Evolutionary conservation across 1,284 basidiomycete species (phyloP).

Genomic region (Sparassis latifolia): DNA sequence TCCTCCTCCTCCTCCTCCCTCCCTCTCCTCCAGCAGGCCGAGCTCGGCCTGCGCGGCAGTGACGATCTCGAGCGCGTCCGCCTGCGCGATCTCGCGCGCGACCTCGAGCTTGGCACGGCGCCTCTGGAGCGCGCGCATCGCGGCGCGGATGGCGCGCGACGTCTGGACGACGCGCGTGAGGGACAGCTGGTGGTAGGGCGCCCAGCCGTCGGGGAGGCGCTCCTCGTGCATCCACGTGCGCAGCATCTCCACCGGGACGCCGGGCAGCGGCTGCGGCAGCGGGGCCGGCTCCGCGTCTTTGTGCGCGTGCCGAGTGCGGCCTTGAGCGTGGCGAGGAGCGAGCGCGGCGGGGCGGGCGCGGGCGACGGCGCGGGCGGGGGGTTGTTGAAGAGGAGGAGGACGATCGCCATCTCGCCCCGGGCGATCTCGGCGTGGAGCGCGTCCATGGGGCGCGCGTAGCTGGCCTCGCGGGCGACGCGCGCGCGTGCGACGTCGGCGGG

Average conservation of each 20-base stretch:
- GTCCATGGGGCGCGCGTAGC: slow-evolving; percentile 16
- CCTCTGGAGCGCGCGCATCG: slow-evolving; percentile 11
- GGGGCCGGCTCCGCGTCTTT: neutral
- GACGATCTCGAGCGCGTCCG: neutral
- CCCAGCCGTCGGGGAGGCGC: slow-evolving; percentile 48
- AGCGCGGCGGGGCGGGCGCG: neutral
- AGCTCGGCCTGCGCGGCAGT: neutral
- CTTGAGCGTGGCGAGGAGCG: slow-evolving; percentile 1
- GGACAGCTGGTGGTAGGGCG: slow-evolving; percentile 37
- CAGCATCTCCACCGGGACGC: slow-evolving; percentile 39
- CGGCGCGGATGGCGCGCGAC: slow-evolving; percentile 19
- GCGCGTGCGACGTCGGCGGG: slow-evolving; percentile 22
- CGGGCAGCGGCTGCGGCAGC: slow-evolving; percentile 16
- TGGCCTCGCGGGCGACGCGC: slow-evolving; percentile 18
- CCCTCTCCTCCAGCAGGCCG: neutral
- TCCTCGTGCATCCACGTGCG: slow-evolving; percentile 45
- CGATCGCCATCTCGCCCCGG: slow-evolving; percentile 28
- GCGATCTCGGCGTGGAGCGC: slow-evolving; percentile 25
- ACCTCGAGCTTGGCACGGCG: neutral
- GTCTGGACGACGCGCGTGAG: slow-evolving; percentile 31
- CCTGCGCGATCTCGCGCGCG: neutral
- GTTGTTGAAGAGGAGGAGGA: slow-evolving; percentile 20
- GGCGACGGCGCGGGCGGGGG: slow-evolving; percentile 3
- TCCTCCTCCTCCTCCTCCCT: neutral
- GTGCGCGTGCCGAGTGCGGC: slow-evolving; percentile 3